phyloP scores from a whole-genome alignment of 805 yeast species.

The Wickerhamiella lipophila region DNA sequence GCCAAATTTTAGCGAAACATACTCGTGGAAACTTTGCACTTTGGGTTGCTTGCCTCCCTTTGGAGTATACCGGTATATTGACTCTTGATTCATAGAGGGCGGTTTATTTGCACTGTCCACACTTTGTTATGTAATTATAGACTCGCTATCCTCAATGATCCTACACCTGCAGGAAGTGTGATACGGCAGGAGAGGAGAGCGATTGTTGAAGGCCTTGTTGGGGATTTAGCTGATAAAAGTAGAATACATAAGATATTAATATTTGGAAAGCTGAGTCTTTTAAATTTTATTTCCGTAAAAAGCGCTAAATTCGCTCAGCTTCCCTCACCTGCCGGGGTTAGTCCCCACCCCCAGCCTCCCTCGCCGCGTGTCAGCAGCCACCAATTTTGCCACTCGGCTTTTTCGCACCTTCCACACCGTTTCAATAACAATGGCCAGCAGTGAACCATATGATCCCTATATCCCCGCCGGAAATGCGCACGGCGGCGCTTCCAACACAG shows the following conservation, averaged over 20 bases:
- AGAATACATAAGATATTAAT: no score
- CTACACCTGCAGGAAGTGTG: no score
- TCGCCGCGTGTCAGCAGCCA: slow-evolving; percentile 1
- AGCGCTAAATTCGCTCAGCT: no score
- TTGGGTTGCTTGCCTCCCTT: neutral
- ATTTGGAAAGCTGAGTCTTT: no score
- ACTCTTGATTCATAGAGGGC: neutral
- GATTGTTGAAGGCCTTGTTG: no score
- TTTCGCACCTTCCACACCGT: slow-evolving; percentile 1
- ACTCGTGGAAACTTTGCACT: neutral
- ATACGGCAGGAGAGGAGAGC: no score
- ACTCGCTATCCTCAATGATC: neutral
- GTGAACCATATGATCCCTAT: slow-evolving; percentile 78
- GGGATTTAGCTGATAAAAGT: no score
- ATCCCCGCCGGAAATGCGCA: slow-evolving; percentile 39
- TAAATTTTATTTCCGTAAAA: no score
- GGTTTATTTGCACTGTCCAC: neutral
- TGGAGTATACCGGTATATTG: slow-evolving; percentile 1
- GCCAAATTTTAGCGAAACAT: neutral
- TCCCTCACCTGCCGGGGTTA: no score
- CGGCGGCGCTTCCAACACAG: slow-evolving; percentile 40
- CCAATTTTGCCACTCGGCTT: neutral
- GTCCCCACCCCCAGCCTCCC: neutral
- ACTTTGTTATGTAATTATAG: neutral
- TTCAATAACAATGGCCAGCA: slow-evolving; percentile 29